Base-by-base conservation (phyloP, 75 land plant species). In the Larix kaempferi region DNA sequence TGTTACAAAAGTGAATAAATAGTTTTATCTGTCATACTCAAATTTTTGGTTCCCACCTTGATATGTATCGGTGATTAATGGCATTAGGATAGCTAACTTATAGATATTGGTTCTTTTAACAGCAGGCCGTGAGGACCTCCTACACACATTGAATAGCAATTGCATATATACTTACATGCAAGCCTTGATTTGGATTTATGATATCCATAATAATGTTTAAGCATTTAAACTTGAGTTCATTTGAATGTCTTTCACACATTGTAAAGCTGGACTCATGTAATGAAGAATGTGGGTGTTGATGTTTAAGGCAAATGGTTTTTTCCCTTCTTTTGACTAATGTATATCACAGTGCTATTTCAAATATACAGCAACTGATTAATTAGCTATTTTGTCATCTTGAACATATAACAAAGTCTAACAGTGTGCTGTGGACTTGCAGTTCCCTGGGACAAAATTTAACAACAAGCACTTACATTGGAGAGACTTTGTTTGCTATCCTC, bases 401-500 rank as follows among this genome's bases (percentile, higher is more conserved):
- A 39, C 49, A 41, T 69, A 13, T 41, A 4, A 69, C n/a, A 11
- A 10, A 44, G 73, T 69, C n/a, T 69, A 67, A 67, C 49, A 33
- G 71, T 37, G 52, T 69, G 71, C 17, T 10, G 54, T 49, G 54
- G 54, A 49, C 11, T 82, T 81, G 60, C 91, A 98, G 99, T 82
- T 91, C 93, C 21, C 85, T 91, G 79, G 90, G 94, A 23, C 99
- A 98, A 82, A 87, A 69, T 80, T 84, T 95, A 58, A 0, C 1
- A 0, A 89, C 93, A 76, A 98, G 96, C 90, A 93, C 94, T 26
- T 98, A 59, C 58, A 84, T 93, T 49, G 85, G 93, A 78, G 99
- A 98, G 79, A 98, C 91, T 14, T n/a, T 82, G 16, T 98, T 93
- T 85, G 84, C 88, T 59, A 93, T 93, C 57, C 73, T 91, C 56